A percentile compares a stretch with the other conserved stretches of the same genome.
Conservation (phyloP, 2,329 filamentous ascomycete species). For the Fonsecaea erecta region DNA sequence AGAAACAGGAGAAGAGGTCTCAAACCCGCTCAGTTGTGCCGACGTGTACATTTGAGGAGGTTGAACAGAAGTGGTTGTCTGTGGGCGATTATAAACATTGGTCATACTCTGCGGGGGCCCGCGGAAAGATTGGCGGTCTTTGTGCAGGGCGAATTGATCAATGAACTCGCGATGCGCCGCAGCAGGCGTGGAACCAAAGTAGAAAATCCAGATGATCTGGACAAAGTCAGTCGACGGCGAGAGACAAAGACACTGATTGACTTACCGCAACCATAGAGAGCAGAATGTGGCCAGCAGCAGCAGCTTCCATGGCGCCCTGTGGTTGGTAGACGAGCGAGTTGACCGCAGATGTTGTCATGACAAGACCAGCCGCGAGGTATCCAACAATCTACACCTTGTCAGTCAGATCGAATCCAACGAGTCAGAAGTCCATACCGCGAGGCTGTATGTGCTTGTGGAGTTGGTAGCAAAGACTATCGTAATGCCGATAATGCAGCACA, state of each 20-base stretch:
- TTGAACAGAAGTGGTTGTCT: constrained; percentile 75
- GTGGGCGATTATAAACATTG: constrained; percentile 74
- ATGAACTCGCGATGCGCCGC: constrained; percentile 86
- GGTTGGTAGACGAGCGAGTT: constrained; percentile 82
- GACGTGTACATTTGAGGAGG: constrained; percentile 98
- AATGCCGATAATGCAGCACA: constrained; percentile 80
- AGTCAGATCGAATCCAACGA: constrained; percentile 33
- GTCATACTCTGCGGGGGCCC: constrained; percentile 49
- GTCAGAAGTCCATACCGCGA: constrained; percentile 65
- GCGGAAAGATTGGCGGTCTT: constrained; percentile 60
- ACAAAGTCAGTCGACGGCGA: constrained; percentile 13
- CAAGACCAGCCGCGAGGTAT: constrained; percentile 80
- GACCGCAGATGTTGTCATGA: constrained; percentile 82
- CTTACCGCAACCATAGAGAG: constrained; percentile 89
- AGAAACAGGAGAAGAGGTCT: constrained; percentile 86
- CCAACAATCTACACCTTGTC: constrained; percentile 68
- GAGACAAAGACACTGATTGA: constrained; percentile 34
- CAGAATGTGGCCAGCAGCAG: constrained; percentile 89
- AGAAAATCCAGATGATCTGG: constrained; percentile 98
- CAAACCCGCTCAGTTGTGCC: constrained; percentile 90
- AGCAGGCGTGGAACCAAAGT: constrained; percentile 91
- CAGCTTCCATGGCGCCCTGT: constrained; percentile 76
- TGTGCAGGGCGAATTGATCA: constrained; percentile 92
- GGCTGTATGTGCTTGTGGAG: constrained; percentile 83
- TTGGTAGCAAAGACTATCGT: constrained; percentile 83